Conservation (phyloP, 75 land plant species). For the Cunninghamia lanceolata region DNA sequence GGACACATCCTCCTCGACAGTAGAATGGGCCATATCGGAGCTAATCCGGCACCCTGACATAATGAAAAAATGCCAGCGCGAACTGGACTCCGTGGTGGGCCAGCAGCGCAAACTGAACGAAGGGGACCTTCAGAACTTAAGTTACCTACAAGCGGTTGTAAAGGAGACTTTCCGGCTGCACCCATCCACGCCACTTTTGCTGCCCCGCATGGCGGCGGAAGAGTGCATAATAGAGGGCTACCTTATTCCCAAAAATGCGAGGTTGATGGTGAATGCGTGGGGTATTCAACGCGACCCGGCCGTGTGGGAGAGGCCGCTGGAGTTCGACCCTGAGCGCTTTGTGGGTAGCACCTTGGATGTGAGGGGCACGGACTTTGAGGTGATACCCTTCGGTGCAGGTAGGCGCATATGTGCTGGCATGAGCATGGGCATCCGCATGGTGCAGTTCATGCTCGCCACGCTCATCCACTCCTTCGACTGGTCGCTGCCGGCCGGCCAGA, state of each 20-base stretch:
- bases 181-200: constrained; percentile 68
- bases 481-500: constrained; percentile 35
- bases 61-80: not conserved
- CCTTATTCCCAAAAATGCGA: constrained; percentile 52
- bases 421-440: constrained; percentile 53
- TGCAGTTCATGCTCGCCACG: constrained; percentile 51
- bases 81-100: not conserved
- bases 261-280: constrained; percentile 58
- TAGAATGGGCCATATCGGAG: not conserved
- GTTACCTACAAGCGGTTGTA: constrained; percentile 51
- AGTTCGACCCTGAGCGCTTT: constrained; percentile 61
- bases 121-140: constrained; percentile 12
- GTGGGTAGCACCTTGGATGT: constrained; percentile 34
- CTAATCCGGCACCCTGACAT: not conserved
- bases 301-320: constrained; percentile 53
- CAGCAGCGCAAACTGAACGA: constrained; percentile 16
- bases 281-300: constrained; percentile 61
- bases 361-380: constrained; percentile 52
- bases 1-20: not conserved
- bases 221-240: constrained; percentile 55
- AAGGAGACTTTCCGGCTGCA: constrained; percentile 79
- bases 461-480: constrained; percentile 60
- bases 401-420: constrained; percentile 65
- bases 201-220: constrained; percentile 50
- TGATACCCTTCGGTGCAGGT: constrained; percentile 73